Base-by-base conservation (phyloP, 140 eudicot genomes). In the Erigeron philadelphicus region DNA sequence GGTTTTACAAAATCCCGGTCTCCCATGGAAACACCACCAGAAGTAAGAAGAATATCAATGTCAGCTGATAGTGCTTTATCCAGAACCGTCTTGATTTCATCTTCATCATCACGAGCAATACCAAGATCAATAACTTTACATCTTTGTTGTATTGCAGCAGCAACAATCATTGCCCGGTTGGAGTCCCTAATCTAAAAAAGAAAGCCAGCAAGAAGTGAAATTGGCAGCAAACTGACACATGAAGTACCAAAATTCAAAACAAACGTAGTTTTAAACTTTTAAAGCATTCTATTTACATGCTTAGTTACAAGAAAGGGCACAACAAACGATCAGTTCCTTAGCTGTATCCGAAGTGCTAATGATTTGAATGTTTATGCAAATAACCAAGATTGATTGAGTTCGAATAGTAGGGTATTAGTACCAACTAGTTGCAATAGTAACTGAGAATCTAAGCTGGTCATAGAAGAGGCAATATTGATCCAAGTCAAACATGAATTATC, bases 1-100 rank as follows among this genome's bases (percentile, higher is more conserved):
- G 97, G 97, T 75, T 86, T 91, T 57, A 91, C 89, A 79, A 75
- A 88, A 79, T 91, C 97, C 72, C 95, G 77, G 76, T 91, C 97
- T 62, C 97, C 97, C 96, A 91, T 91, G 13, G 97, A 91, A 75
- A 91, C 96, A 76, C 97, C 97, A 18, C 97, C 97, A 77, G 97
- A 91, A 61, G 95, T 91, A 50, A 91, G 48, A 54, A 91, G 81
- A 66, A 91, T 91, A 76, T 91, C 89, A 65, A 86, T 82, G 64
- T 88, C 96, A 77, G 84, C 31, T 52, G 89, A 61, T 23, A 86
- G 70, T 13, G 96, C 96, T 66, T 66, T 74, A 49, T 88, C 89
- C 77, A 91, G 70, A 60, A 84, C 70, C 50, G 61, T 80, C 81
- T 81, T 84, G 60, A 86, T 83, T 67, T 84, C 94, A 48, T 79